Evolutionary conservation across 2,329 filamentous ascomycete genomes (phyloP).

Genomic region (Thelonectria rubi): DNA sequence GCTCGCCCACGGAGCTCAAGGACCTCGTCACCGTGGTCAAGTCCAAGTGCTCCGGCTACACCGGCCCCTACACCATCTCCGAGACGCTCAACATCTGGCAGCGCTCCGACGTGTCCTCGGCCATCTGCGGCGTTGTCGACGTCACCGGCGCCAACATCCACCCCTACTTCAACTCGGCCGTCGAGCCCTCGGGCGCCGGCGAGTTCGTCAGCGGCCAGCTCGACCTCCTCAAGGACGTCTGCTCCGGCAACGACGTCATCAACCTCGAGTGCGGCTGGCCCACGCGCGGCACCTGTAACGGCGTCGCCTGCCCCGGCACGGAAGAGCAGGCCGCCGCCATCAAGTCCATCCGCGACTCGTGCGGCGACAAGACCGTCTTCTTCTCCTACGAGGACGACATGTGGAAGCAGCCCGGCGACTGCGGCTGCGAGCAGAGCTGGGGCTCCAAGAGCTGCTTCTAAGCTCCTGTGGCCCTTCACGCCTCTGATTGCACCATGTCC

Average conservation of each 20-base stretch:
- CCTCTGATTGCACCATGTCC: slow-evolving; percentile 34
- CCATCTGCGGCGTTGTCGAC: slow-evolving; percentile 79
- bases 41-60: slow-evolving; percentile 76
- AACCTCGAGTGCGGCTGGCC: slow-evolving; percentile 96
- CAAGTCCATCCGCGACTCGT: slow-evolving; percentile 70
- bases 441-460: slow-evolving; percentile 58
- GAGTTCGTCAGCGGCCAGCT: slow-evolving; percentile 80
- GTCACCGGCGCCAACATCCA: slow-evolving; percentile 88
- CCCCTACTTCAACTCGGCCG: slow-evolving; percentile 87
- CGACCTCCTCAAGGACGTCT: slow-evolving; percentile 73
- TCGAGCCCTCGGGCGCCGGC: slow-evolving; percentile 73
- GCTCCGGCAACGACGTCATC: slow-evolving; percentile 76
- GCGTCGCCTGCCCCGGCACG: slow-evolving; percentile 72
- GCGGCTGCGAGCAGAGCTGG: slow-evolving; percentile 83
- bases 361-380: slow-evolving; percentile 77
- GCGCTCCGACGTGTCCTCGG: slow-evolving; percentile 62
- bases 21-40: slow-evolving; percentile 75
- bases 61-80: slow-evolving; percentile 80
- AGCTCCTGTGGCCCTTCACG: slow-evolving; percentile 9
- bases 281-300: slow-evolving; percentile 73
- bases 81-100: slow-evolving; percentile 86
- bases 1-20: slow-evolving; percentile 70
- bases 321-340: slow-evolving; percentile 78
- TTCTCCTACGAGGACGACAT: slow-evolving; percentile 82
- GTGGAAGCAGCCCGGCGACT: slow-evolving; percentile 80